Evolutionary conservation across 2,329 filamentous ascomycete genomes (phyloP).

Genomic region (Epichloe brachyelytri): DNA sequence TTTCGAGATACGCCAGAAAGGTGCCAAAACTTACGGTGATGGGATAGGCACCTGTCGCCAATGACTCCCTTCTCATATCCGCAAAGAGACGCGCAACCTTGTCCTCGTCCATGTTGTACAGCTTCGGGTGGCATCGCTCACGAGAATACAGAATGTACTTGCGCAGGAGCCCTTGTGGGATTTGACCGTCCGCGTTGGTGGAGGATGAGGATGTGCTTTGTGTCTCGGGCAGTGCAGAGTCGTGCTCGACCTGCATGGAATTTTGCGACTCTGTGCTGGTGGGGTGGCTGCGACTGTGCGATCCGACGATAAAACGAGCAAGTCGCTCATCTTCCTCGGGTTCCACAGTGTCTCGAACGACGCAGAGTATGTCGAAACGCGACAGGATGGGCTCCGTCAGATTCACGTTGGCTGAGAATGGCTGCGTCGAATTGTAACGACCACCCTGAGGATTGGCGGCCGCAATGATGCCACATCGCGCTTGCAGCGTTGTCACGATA

Average conservation of each 20-base stretch:
- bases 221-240: slow-evolving; percentile 30
- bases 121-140: slow-evolving; percentile 77
- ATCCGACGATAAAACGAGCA: slow-evolving; percentile 88
- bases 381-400: slow-evolving; percentile 94
- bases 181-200: slow-evolving; percentile 47
- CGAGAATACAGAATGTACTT: slow-evolving; percentile 97
- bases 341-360: slow-evolving; percentile 91
- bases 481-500: slow-evolving; percentile 94
- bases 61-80: slow-evolving; percentile 85
- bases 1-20: neutral
- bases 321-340: slow-evolving; percentile 85
- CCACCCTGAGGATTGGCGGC: slow-evolving; percentile 94
- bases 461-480: slow-evolving; percentile 89
- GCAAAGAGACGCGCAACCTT: slow-evolving; percentile 90
- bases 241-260: slow-evolving; percentile 51
- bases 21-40: slow-evolving; percentile 66
- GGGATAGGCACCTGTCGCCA: slow-evolving; percentile 91
- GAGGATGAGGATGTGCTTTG: slow-evolving; percentile 13
- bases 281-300: slow-evolving; percentile 82
- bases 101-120: slow-evolving; percentile 96
- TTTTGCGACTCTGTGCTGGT: slow-evolving; percentile 35
- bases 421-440: slow-evolving; percentile 90
- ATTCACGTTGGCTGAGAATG: slow-evolving; percentile 92
- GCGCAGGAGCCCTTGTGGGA: slow-evolving; percentile 77
- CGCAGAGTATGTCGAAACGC: slow-evolving; percentile 94